Conservation (phyloP, 1,284 basidiomycete genomes). For the Moniliella sp. region DNA sequence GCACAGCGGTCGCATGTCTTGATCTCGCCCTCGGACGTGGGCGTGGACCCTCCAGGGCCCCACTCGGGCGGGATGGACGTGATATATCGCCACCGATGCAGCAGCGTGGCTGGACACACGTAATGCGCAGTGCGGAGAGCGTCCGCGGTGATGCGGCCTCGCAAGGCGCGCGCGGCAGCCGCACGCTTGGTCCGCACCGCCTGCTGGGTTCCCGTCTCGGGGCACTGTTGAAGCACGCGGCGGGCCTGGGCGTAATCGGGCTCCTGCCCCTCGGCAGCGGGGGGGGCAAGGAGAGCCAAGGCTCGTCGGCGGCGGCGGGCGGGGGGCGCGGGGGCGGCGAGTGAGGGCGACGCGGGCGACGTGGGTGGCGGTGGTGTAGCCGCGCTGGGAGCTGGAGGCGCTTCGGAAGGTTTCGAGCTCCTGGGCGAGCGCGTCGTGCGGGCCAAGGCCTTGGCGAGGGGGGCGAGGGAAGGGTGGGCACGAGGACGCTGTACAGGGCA, state of each 20-base stretch:
- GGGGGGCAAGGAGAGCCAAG: no score
- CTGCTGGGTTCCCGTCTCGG: conserved; percentile 12
- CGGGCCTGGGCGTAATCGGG: background rate
- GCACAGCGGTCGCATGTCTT: conserved; percentile 20
- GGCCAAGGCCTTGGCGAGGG: no score
- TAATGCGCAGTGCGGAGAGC: conserved; percentile 11
- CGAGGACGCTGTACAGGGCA: background rate
- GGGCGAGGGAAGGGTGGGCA: background rate
- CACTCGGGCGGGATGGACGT: conserved; percentile 8
- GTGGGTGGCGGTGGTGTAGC: background rate
- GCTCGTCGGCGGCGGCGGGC: no score
- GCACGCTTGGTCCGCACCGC: conserved; percentile 14
- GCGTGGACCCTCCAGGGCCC: conserved; percentile 8
- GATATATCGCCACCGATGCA: conserved; percentile 13
- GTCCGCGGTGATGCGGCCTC: conserved; percentile 7
- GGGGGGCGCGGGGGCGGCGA: no score
- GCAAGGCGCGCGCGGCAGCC: conserved; percentile 1
- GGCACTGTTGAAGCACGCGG: conserved; percentile 5
- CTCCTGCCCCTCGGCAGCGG: no score
- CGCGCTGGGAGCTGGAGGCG: background rate
- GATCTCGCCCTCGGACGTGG: conserved; percentile 11
- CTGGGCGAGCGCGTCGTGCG: background rate
- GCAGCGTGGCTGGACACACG: conserved; percentile 10
- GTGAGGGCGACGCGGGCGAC: background rate
- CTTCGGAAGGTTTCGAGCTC: background rate